Base-by-base conservation (phyloP, 345 rosid genomes). In the Populus simonii region DNA sequence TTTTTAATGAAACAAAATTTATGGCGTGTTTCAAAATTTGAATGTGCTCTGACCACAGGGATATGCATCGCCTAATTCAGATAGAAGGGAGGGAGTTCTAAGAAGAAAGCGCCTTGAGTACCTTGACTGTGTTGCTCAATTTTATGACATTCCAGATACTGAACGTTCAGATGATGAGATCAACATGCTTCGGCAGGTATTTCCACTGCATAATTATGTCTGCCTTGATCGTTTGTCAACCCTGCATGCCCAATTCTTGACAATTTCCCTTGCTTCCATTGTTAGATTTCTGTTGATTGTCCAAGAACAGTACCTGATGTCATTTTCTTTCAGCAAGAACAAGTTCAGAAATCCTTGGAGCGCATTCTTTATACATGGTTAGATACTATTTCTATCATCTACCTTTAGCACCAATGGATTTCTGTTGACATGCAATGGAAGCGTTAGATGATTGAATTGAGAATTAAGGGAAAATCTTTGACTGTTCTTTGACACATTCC, bases 41-140 rank as follows among this genome's bases (percentile, higher is more conserved):
- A 88, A 86, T 84, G 88, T 90, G 88, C 87, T 87, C 92, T 91
- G 97, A 96, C 97, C 83, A 91, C 98, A 96, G 97, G 99, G 98
- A 92, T 93, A 92, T 91, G 98, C 97, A 96, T 95, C 99, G 84
- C 89, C 99, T 90, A 96, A 96, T 89, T 93, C 98, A 92, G 99
- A 96, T 91, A 91, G 97, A 91, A 89, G 98, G 92, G 97, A 93
- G 85, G 93, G 89, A 78, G 93, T 90, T 83, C 80, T 93, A 74
- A 89, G 90, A 84, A 93, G 96, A 82, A 96, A 96, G 84, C 94
- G 97, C 53, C 83, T 87, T 25, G 99, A 96, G 84, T 96, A 93
- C 88, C 93, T 93, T 78, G 99, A 96, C 68, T 92, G 93, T 84
- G 98, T 93, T 77, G 87, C 92, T 81, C 98, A 96, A 43, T 93